Base-by-base conservation (phyloP, 2,329 filamentous ascomycete genomes). In the Stachybotrys elegans region DNA sequence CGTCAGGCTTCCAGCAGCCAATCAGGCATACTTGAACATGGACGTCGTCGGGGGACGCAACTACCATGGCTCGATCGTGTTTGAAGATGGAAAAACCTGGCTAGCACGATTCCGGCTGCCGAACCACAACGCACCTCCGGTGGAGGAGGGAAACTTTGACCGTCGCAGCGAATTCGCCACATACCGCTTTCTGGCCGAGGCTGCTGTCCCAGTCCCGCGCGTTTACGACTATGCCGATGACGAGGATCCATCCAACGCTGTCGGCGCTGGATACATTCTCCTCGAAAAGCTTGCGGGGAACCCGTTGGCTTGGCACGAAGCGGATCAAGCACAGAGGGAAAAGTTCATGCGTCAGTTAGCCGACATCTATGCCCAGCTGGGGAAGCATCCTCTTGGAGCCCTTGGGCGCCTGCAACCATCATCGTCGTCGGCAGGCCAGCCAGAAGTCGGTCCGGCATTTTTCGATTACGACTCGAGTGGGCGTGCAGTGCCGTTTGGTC, bases 61-160 rank as follows among this genome's bases (percentile, higher is more conserved):
- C 45, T 50, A 42, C 40, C 45, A 50, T 50, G 45, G 34, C 43
- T 36, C 23, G 36, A 46, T 48, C 36, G 40, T 48, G 43, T 48
- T 48, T 41, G 42, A 45, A 42, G 45, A 50, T 43, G 45, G 48
- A 37, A 41, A 38, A 43, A 40, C 29, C 42, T 50, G 48, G 48
- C 45, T 50, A 37, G 48, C 45, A 45, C 45, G 45, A 42, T 50
- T 50, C 45, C 45, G 45, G 42, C 48, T 50, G 42, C 42, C 42
- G 27, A 50, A 45, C 45, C 45, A 43, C 43, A 47, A 43, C 25
- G 34, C 45, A 35, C 48, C 48, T 45, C 48, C 45, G 32, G 42
- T 43, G 22, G 45, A 50, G 40, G 45, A 43, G 45, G 40, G 48
- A 38, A 43, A 50, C 48, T 50, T 43, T 45, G 43, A 43, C 31